Percentiles rank a stretch among this genome's conserved stretches.
These are phyloP conservation scores for Megacollybia marginata DNA, from an alignment of 768 basidiomycete genomes.

Conservation along the genomic window DNA sequence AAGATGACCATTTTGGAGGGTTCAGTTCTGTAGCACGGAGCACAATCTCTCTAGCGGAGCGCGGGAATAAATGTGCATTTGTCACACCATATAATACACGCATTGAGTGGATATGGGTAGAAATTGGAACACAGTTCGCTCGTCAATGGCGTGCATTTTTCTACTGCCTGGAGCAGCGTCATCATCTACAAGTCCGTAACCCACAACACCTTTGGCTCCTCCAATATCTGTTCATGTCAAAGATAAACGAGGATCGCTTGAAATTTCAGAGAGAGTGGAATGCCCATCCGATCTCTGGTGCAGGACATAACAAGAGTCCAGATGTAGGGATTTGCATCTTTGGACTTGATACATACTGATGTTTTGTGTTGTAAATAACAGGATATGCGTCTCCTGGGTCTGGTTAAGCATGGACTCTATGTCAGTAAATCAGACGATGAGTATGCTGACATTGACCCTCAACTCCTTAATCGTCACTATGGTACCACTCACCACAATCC, in stretches of 20 bases:
- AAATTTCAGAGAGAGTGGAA: slow-evolving; percentile 32
- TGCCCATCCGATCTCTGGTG: slow-evolving; percentile 24
- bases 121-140: slow-evolving; percentile 31
- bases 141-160: slow-evolving; percentile 37
- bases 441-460: slow-evolving; percentile 1
- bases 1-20: too few species aligned
- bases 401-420: slow-evolving; percentile 3
- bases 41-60: too few species aligned
- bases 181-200: slow-evolving; percentile 23
- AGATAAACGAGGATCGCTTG: slow-evolving; percentile 28
- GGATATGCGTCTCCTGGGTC: slow-evolving; percentile 2
- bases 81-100: too few species aligned
- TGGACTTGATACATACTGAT: background rate
- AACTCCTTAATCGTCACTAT: slow-evolving; percentile 1
- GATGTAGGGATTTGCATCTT: slow-evolving; percentile 5
- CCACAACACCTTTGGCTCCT: slow-evolving; percentile 35
- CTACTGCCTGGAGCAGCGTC: slow-evolving; percentile 21
- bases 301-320: slow-evolving; percentile 16
- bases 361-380: background rate
- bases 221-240: slow-evolving; percentile 29
- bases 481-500: background rate
- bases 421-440: background rate
- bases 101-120: slow-evolving; percentile 39
- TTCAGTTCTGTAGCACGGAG: too few species aligned
- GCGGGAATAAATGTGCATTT: too few species aligned